These are phyloP conservation scores for Pseudopyrenochaeta lycopersici DNA, from an alignment of 2,329 filamentous ascomycete genomes.

Conservation along the genomic window DNA sequence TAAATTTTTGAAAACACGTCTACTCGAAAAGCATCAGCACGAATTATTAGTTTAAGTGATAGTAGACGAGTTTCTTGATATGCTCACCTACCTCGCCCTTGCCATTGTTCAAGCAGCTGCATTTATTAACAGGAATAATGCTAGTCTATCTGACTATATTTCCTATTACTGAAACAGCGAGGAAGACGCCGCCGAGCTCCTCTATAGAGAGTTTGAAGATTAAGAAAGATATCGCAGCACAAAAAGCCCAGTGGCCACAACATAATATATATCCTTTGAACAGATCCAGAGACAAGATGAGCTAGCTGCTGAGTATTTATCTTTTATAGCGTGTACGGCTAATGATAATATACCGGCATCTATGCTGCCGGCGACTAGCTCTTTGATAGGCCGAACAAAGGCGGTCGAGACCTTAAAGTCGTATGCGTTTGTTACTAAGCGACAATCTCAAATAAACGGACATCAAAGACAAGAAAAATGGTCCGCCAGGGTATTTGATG, in stretches of 20 bases:
- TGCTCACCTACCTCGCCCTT: slow-evolving; percentile 20
- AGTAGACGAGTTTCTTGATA: slow-evolving; percentile 3
- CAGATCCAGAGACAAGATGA: slow-evolving; percentile 49
- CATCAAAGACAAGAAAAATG: slow-evolving; percentile 5
- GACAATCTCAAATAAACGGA: slow-evolving; percentile 2
- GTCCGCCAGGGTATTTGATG: slow-evolving; percentile 26
- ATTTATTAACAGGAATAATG: too few relatives aligned
- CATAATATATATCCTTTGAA: slow-evolving; percentile 46
- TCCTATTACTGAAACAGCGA: slow-evolving; percentile 3
- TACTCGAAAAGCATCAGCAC: too few relatives aligned
- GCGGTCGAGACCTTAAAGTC: slow-evolving; percentile 44
- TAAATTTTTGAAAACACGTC: slow-evolving; percentile 7
- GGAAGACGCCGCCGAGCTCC: slow-evolving; percentile 2
- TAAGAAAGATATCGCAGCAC: slow-evolving; percentile 6
- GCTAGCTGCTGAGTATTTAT: slow-evolving; percentile 48
- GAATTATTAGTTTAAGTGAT: background rate
- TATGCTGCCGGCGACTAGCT: slow-evolving; percentile 37
- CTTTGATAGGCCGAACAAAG: slow-evolving; percentile 28
- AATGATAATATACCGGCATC: slow-evolving; percentile 44
- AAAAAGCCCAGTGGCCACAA: slow-evolving; percentile 39
- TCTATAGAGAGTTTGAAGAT: slow-evolving; percentile 11
- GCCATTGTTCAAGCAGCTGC: slow-evolving; percentile 28
- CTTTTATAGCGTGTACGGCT: slow-evolving; percentile 47
- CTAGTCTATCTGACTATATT: slow-evolving; percentile 45
- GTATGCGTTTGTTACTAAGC: slow-evolving; percentile 43